Conservation (phyloP, 2,329 filamentous ascomycete species). For the Balansia obtecta region DNA sequence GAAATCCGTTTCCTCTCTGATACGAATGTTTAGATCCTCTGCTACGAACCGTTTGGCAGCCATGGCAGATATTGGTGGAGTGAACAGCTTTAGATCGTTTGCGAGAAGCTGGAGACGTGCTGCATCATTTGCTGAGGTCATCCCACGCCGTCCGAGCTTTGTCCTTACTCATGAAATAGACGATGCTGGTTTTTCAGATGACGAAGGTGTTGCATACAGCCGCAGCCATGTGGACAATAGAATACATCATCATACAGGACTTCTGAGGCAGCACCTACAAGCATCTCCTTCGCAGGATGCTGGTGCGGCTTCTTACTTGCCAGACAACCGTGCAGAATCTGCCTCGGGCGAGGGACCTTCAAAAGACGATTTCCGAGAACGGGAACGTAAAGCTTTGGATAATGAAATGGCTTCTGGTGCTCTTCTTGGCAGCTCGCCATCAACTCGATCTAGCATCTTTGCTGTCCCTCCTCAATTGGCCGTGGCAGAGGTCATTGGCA, state of each 20-base stretch:
- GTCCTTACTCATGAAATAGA: constrained; percentile 46
- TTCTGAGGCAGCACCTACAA: constrained; percentile 41
- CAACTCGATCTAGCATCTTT: constrained; percentile 35
- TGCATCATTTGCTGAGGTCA: constrained; percentile 76
- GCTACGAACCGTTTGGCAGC: constrained; percentile 43
- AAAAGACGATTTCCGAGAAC: constrained; percentile 15
- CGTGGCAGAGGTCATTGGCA: constrained; percentile 58
- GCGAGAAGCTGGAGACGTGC: constrained; percentile 86
- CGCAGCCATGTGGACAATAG: constrained; percentile 27
- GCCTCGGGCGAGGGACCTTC: neutral
- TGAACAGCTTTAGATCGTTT: constrained; percentile 91
- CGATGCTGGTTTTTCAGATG: constrained; percentile 6
- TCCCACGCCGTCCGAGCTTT: constrained; percentile 67
- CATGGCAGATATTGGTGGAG: constrained; percentile 65
- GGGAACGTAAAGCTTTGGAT: constrained; percentile 33
- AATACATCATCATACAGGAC: constrained; percentile 24
- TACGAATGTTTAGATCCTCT: constrained; percentile 36
- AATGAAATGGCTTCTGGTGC: constrained; percentile 26
- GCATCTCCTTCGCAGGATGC: constrained; percentile 17
- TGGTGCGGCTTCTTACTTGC: neutral
- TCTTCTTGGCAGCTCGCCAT: constrained; percentile 16
- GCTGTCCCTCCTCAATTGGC: constrained; percentile 47
- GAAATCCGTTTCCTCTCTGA: neutral
- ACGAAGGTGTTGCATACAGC: constrained; percentile 26
- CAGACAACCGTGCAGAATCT: neutral